phyloP scores from a whole-genome alignment of 2,329 filamentous ascomycete species.

The Fusarium graminum region DNA sequence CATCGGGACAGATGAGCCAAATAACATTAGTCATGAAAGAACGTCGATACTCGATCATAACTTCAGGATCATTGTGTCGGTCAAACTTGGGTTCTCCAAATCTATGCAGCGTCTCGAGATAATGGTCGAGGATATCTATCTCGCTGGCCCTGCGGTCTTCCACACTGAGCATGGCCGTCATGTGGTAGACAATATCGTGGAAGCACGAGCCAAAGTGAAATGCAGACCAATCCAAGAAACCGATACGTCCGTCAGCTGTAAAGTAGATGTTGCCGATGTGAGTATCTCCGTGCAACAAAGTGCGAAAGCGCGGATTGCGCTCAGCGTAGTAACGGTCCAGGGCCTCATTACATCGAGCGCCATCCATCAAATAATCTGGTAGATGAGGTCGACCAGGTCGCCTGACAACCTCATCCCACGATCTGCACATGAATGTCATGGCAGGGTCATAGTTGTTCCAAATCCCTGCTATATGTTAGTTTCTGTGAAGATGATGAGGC shows the following conservation, averaged over 20 bases:
- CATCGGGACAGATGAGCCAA: constrained; percentile 45
- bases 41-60: constrained; percentile 47
- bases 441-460: constrained; percentile 56
- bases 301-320: constrained; percentile 56
- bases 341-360: constrained; percentile 52
- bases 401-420: constrained; percentile 51
- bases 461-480: constrained; percentile 38
- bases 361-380: constrained; percentile 56
- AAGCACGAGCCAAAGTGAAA: constrained; percentile 59
- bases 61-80: constrained; percentile 37
- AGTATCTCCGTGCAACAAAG: constrained; percentile 59
- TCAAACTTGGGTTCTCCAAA: constrained; percentile 38
- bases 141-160: constrained; percentile 58
- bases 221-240: constrained; percentile 60
- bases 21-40: constrained; percentile 48
- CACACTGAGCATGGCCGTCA: constrained; percentile 55
- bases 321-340: constrained; percentile 54
- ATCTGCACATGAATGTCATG: constrained; percentile 52
- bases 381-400: constrained; percentile 50
- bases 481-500: rapidly evolving
- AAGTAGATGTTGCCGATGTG: constrained; percentile 61
- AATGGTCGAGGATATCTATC: constrained; percentile 48
- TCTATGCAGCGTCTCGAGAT: constrained; percentile 31
- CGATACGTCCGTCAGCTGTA: constrained; percentile 50
- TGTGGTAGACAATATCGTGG: constrained; percentile 59